Evolutionary conservation across 805 yeast genomes (phyloP), one percentile per base, ranked within the genome.

Genomic region (Maudiozyma bulderi): DNA sequence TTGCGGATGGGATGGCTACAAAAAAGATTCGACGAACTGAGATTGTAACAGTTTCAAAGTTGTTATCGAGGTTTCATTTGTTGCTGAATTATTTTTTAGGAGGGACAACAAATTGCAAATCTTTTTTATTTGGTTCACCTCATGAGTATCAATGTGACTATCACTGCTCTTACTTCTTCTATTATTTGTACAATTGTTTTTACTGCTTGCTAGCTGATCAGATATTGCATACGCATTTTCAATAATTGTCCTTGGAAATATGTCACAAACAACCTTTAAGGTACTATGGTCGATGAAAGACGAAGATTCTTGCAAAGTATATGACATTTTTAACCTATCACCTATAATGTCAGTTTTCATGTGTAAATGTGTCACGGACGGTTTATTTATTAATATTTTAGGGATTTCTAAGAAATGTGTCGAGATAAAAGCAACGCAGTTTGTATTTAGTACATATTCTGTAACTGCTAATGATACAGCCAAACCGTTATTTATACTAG

Each of bases 401-500:
- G 77, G 72, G 9, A 75, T 56, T 43, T 72, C 72, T 42, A 57
- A 64, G 50, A 73, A 75, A 61, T 75, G 80, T 0, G 80, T 74
- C 3, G 76, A 65, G 11, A 73, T 50, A 50, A 73, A 69, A 0
- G 71, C 69, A 0, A 65, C 60, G 26, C 69, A 59, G 5, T 54
- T 53, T 0, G 57, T 52, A 1, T 49, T 47, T 0, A 69, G 52
- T 10, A 75, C 52, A 44, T 62, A 60, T 50, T 76, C 77, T 28
- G 70, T 58, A 2, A 72, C 68, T 6, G 77, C 74, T 29, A 71
- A 61, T 2, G 78, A 73, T 2, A 80, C 69, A 1, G 82, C 68
- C 46, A 77, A 72, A 0, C 83, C 82, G 56, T 80, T 82, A 8
- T 69, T 69, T 8, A 68, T 59, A 39, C 75, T 70, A 1, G 80